phyloP scores from a whole-genome alignment of 352 stramenopile species.

The Globisporangium acanthophoron region DNA sequence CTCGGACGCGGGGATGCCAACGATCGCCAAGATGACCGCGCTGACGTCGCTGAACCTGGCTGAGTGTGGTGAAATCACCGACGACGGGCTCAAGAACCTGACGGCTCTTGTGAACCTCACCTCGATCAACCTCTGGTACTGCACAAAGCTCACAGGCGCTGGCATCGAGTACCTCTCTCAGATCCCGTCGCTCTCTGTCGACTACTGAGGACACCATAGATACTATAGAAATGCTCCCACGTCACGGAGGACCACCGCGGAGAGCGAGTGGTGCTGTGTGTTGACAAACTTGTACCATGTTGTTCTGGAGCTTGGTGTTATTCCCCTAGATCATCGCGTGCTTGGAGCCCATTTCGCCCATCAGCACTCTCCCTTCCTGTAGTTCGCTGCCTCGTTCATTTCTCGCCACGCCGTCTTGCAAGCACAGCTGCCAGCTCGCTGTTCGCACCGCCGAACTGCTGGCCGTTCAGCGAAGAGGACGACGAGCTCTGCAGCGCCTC shows the following conservation, averaged over 20 bases:
- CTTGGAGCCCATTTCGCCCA: conserved; percentile 86
- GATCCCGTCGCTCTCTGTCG: conserved; percentile 41
- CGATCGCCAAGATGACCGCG: conserved; percentile 34
- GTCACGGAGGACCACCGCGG: no score
- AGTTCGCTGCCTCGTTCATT: conserved; percentile 74
- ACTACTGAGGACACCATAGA: conserved; percentile 18
- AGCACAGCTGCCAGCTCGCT: conserved; percentile 79
- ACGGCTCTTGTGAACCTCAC: conserved; percentile 38
- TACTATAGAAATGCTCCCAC: no score
- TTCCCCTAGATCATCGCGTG: no score
- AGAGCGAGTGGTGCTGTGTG: no score
- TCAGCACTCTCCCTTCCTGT: conserved; percentile 85
- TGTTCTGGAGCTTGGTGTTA: no score
- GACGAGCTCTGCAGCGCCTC: conserved; percentile 37
- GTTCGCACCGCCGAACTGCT: conserved; percentile 56
- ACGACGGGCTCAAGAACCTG: conserved; percentile 45
- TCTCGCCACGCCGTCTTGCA: conserved; percentile 50
- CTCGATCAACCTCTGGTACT: conserved; percentile 80
- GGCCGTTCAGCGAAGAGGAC: conserved; percentile 24
- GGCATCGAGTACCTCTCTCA: conserved; percentile 45
- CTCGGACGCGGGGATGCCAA: conserved; percentile 51
- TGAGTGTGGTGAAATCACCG: conserved; percentile 66
- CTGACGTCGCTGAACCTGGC: conserved; percentile 70
- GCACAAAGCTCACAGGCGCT: conserved; percentile 55
- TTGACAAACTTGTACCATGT: neutral